A percentile compares a stretch with the other conserved stretches of the same genome.
These are phyloP conservation scores for Carallia brachiata DNA, from an alignment of 345 rosid genomes.

Conservation along the genomic window DNA sequence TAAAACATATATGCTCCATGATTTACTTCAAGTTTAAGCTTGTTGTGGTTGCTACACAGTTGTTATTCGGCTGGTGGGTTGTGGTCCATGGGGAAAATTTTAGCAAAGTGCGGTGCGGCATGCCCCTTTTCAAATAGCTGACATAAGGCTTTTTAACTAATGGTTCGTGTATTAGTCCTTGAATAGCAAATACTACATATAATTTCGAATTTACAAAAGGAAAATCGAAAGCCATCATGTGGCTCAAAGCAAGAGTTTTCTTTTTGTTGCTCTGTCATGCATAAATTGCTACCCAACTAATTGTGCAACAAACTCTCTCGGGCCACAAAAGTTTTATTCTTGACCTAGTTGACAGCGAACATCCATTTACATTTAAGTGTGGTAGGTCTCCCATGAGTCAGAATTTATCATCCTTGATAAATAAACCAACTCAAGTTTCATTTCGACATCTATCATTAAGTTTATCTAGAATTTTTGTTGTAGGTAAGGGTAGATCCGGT, in stretches of 20 bases:
- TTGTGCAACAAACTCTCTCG: neutral
- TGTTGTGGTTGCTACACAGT: neutral
- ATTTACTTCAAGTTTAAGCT: too few species aligned
- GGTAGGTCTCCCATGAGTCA: too few species aligned
- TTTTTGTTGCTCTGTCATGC: too few species aligned
- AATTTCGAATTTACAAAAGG: neutral
- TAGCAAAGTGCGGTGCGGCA: neutral
- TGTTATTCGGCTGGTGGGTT: conserved; percentile 11
- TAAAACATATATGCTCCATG: too few species aligned
- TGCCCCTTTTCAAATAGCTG: neutral
- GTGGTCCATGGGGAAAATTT: conserved; percentile 7
- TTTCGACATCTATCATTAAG: too few species aligned
- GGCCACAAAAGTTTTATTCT: neutral
- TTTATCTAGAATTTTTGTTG: too few species aligned
- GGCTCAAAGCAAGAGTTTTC: neutral
- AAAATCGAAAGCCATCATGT: neutral
- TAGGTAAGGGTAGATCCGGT: too few species aligned
- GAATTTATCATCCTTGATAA: too few species aligned
- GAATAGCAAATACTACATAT: neutral
- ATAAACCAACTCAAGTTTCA: too few species aligned
- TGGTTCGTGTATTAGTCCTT: neutral
- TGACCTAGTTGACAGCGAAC: too few species aligned
- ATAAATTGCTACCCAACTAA: too few species aligned
- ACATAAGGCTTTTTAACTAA: conserved; percentile 1
- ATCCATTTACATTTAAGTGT: too few species aligned